Conservation (phyloP, 1,139 yeast genomes). For the Geotrichum aggregatum region DNA sequence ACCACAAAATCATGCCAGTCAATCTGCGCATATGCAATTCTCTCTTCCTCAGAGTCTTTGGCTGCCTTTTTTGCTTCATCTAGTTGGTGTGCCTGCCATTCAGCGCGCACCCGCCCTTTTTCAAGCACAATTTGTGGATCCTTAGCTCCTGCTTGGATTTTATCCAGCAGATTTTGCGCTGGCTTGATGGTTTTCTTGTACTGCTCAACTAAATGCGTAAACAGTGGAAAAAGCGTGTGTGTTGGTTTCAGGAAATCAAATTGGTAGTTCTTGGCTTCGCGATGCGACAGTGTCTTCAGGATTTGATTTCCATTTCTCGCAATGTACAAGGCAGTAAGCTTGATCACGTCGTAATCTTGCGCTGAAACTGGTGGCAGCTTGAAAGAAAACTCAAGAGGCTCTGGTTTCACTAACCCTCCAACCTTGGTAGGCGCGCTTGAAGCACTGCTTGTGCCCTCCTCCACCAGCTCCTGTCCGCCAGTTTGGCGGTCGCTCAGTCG, state of each 20-base stretch:
- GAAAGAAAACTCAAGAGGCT: slow-evolving; percentile 47
- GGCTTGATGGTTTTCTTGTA: slow-evolving; percentile 46
- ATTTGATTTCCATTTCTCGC: slow-evolving; percentile 53
- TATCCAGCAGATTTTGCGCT: slow-evolving; percentile 23
- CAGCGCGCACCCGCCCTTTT: slow-evolving; percentile 56
- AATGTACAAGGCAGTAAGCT: slow-evolving; percentile 65
- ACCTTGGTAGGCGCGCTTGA: slow-evolving; percentile 16
- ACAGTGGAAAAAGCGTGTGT: slow-evolving; percentile 63
- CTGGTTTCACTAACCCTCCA: slow-evolving; percentile 37
- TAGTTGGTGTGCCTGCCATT: slow-evolving; percentile 45
- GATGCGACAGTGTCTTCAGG: slow-evolving; percentile 42
- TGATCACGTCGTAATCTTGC: slow-evolving; percentile 64
- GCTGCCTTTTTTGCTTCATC: slow-evolving; percentile 36
- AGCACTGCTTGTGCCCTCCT: slow-evolving; percentile 10
- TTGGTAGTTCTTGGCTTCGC: slow-evolving; percentile 48
- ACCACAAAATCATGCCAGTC: slow-evolving; percentile 85
- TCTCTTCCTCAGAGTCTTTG: slow-evolving; percentile 40
- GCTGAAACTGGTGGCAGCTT: slow-evolving; percentile 55
- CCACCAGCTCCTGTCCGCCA: slow-evolving; percentile 27
- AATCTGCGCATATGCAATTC: slow-evolving; percentile 63
- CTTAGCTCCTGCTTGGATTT: slow-evolving; percentile 28
- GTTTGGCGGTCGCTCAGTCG: slow-evolving; percentile 32
- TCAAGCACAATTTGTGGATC: slow-evolving; percentile 44
- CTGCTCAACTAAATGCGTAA: slow-evolving; percentile 50
- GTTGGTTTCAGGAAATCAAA: slow-evolving; percentile 61